These are phyloP conservation scores for Cryptosporidium andersoni DNA, from an alignment of 169 alveolate species.

Conservation along the genomic window DNA sequence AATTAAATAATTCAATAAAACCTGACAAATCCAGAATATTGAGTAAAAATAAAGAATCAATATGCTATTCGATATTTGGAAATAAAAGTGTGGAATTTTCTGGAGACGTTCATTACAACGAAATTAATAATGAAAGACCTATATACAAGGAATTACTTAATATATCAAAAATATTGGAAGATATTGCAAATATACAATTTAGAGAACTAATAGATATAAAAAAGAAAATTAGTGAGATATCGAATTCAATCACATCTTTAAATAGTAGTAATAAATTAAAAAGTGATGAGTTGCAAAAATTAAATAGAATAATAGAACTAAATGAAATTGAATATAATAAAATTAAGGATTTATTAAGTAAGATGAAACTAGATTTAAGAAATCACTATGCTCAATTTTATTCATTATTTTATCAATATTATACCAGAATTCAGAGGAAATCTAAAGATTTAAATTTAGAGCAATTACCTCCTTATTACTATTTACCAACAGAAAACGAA, in stretches of 20 bases:
- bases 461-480: conserved; percentile 6
- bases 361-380: conserved; percentile 1
- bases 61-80: conserved; percentile 14
- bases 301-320: background rate
- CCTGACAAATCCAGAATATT: conserved; percentile 3
- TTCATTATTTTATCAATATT: conserved; percentile 37
- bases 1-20: background rate
- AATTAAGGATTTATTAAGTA: background rate
- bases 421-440: conserved; percentile 1
- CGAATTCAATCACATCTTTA: background rate
- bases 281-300: conserved; percentile 1
- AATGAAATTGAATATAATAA: conserved; percentile 10
- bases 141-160: conserved; percentile 11
- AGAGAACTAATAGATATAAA: background rate
- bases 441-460: background rate
- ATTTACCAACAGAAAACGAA: background rate
- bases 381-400: conserved; percentile 37
- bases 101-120: background rate
- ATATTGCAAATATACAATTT: conserved; percentile 13
- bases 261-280: conserved; percentile 16
- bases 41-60: background rate
- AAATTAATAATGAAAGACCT: background rate
- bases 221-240: background rate
- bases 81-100: background rate
- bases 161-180: background rate